phyloP scores from a whole-genome alignment of 257 asterid genomes.

The Orobanche coerulescens region DNA sequence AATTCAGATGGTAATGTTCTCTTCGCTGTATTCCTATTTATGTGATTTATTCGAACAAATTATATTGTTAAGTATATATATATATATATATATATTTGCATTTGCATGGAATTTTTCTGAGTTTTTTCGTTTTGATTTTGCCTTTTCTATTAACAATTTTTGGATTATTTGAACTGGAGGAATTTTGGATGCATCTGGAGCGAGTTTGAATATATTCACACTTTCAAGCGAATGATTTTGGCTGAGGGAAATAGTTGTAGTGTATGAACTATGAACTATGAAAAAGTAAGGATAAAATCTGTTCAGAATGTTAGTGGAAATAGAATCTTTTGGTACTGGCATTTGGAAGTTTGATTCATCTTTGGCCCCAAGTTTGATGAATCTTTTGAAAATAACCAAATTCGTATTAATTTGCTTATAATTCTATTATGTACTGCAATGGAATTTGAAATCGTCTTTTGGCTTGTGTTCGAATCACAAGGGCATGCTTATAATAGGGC shows the following conservation, averaged over 20 bases:
- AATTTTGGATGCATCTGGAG: neutral
- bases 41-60: too few species aligned
- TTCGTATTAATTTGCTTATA: neutral
- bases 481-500: neutral
- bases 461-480: neutral
- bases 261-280: neutral
- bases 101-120: neutral
- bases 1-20: slow-evolving; percentile 18
- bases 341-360: too few species aligned
- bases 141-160: neutral
- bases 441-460: neutral
- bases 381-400: neutral
- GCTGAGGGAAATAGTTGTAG: neutral
- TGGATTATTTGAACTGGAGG: neutral
- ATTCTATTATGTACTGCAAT: neutral
- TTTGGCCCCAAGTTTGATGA: neutral
- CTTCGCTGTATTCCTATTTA: too few species aligned
- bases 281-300: neutral
- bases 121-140: neutral
- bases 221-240: neutral
- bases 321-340: too few species aligned
- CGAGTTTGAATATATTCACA: neutral
- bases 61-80: too few species aligned
- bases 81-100: too few species aligned
- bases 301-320: neutral